These are phyloP conservation scores for Boletus reticuloceps DNA, from an alignment of 768 basidiomycete genomes.

Conservation along the genomic window DNA sequence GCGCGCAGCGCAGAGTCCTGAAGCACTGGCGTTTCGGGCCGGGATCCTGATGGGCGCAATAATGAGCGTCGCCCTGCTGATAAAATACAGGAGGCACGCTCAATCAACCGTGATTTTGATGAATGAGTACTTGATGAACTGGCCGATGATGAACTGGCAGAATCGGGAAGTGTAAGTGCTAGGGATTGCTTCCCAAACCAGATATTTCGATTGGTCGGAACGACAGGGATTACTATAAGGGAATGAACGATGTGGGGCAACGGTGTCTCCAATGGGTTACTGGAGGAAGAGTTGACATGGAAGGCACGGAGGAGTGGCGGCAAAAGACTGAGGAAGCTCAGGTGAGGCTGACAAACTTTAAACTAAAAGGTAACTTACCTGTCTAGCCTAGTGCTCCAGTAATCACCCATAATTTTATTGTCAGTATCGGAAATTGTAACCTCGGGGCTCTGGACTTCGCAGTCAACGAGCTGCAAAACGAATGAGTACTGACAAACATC, in stretches of 20 bases:
- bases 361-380: constrained; percentile 42
- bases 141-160: constrained; percentile 35
- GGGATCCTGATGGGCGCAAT: constrained; percentile 48
- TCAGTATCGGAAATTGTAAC: constrained; percentile 16
- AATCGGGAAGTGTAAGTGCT: constrained; percentile 33
- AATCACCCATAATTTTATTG: constrained; percentile 64
- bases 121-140: constrained; percentile 4
- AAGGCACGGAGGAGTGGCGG: constrained; percentile 70
- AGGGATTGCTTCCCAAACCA: constrained; percentile 59
- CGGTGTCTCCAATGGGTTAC: constrained; percentile 66
- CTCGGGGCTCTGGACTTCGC: constrained; percentile 40
- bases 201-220: constrained; percentile 47
- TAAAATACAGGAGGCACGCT: constrained; percentile 27
- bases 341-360: not conserved
- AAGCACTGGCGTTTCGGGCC: constrained; percentile 26
- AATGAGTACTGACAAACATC: not conserved
- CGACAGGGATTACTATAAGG: constrained; percentile 75
- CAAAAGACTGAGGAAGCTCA: constrained; percentile 45
- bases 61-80: constrained; percentile 30
- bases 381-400: constrained; percentile 73
- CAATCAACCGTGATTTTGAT: constrained; percentile 21
- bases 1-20: constrained; percentile 60
- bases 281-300: constrained; percentile 57
- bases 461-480: constrained; percentile 35
- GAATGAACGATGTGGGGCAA: constrained; percentile 81